A percentile compares a stretch with the other conserved stretches of the same genome.
Evolutionary conservation across 768 basidiomycete species (phyloP).

Genomic region (Hericium alpestre): DNA sequence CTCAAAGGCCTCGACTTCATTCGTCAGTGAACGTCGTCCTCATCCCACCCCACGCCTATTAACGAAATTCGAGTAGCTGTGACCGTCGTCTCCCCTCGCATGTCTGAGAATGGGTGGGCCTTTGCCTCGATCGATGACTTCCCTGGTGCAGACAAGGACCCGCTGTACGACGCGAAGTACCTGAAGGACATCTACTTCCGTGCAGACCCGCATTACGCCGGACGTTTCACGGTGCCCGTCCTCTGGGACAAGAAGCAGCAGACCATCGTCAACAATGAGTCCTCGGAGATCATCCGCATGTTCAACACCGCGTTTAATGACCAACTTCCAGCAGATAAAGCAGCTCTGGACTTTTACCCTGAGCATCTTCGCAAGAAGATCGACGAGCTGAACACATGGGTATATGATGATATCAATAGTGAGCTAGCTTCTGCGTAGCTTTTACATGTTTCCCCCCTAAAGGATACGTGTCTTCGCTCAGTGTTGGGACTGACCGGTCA

Average conservation of each 20-base stretch:
- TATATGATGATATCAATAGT: conserved; percentile 82
- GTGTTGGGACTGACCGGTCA: no score
- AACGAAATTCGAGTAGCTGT: conserved; percentile 37
- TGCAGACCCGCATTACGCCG: conserved; percentile 59
- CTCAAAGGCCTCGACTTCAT: conserved; percentile 86
- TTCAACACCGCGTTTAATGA: conserved; percentile 82
- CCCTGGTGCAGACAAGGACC: conserved; percentile 66
- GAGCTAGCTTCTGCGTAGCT: conserved; percentile 18
- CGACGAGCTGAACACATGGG: conserved; percentile 76
- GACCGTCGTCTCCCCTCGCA: conserved; percentile 73
- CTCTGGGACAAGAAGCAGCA: conserved; percentile 87
- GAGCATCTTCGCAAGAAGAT: conserved; percentile 60
- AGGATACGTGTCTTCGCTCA: no score
- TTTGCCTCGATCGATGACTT: conserved; percentile 62
- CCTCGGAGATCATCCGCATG: conserved; percentile 88
- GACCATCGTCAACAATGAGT: conserved; percentile 93
- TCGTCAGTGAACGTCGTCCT: conserved; percentile 34
- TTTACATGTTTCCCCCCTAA: background rate
- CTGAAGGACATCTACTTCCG: conserved; percentile 80
- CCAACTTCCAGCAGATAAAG: conserved; percentile 52
- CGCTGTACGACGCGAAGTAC: conserved; percentile 58
- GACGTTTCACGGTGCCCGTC: conserved; percentile 79
- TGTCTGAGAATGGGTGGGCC: conserved; percentile 81
- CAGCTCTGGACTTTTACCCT: conserved; percentile 70
- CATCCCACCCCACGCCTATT: background rate